Evolutionary conservation across 192 early-diverging fungal species (phyloP), one percentile per base, ranked within the genome.

Genomic region (Chytriomyces hyalinus): DNA sequence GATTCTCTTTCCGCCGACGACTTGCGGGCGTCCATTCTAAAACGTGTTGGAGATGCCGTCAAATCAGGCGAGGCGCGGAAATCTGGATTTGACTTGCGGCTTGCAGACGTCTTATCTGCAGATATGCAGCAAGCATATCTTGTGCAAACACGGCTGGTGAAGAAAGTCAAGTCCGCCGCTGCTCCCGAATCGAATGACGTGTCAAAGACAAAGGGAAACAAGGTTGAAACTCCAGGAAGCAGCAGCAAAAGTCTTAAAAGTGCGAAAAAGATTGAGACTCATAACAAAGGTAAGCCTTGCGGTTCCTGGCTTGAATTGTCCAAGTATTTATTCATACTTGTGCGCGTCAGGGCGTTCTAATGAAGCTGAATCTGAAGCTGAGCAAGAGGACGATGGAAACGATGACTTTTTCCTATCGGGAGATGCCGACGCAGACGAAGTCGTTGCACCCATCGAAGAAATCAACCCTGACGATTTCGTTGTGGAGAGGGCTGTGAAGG

Each of bases 381-480:
- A 70, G 45, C 15, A 80, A 13, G 61, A 71, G 15, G 68, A 72
- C 11, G 68, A 50, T 45, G 80, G 26, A 22, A 36, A 36, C 36
- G 75, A 78, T 47, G 80, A 78, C 47, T 79, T 79, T 57, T 81
- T 81, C 79, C 51, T 80, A 24, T 22, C 50, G 20, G 47, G 24
- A 28, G 69, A 53, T 36, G 36, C 36, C 6, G 69, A 17, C 6
- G 69, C 1, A 8, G 69, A 36, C 6, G 26, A 15, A 26, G 69
- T 57, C 6, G 69, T 11, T 13, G 26, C 9, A 24, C 7, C 8
- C 3, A 49, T 11, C 50, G 69, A 60, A 26, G 20, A 9, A 11
- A 67, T 67, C 22, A 46, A 67, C 8, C 65, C 65, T 47, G 65
- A 67, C 11, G 65, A 67, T 43, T 67, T 67, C 45, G 43, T 46